These are phyloP conservation scores for Phascolomyces articulosus DNA, from an alignment of 371 early-diverging fungal genomes.

Conservation along the genomic window DNA sequence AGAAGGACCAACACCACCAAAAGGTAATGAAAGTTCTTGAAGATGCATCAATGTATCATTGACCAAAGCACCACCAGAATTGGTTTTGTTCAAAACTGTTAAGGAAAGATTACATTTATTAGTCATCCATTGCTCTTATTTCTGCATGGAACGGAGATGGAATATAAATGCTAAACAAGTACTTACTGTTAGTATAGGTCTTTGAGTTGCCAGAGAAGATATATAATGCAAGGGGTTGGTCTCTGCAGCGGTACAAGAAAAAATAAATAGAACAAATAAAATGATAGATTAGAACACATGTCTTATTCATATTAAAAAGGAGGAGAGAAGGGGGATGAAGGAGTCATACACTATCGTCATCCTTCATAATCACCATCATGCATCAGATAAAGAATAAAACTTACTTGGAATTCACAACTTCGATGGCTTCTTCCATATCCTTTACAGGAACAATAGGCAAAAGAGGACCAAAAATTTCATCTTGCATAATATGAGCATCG, in stretches of 20 bases:
- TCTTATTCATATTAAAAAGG: not conserved
- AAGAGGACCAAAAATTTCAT: conserved; percentile 85
- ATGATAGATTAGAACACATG: not conserved
- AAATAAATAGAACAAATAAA: not conserved
- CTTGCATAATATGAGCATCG: conserved; percentile 64
- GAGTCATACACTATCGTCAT: no score
- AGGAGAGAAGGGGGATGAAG: not conserved
- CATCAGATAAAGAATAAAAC: conserved; percentile 17
- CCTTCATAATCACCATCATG: no score
- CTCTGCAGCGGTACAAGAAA: conserved; percentile 20
- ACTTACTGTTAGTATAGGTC: conserved; percentile 37
- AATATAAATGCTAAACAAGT: not conserved
- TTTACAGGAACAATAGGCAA: conserved; percentile 82
- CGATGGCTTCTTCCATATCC: conserved; percentile 75
- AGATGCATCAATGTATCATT: conserved; percentile 75
- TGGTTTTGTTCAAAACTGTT: conserved; percentile 53
- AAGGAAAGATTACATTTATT: no score
- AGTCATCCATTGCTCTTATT: no score
- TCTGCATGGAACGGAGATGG: no score
- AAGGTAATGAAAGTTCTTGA: conserved; percentile 65
- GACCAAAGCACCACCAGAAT: conserved; percentile 69
- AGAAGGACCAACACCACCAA: conserved; percentile 87
- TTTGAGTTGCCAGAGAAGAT: conserved; percentile 49
- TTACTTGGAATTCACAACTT: conserved; percentile 72
- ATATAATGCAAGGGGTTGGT: conserved; percentile 76